Evolutionary conservation across 2,329 filamentous ascomycete genomes (phyloP).

Genomic region (Epichloe baconii): DNA sequence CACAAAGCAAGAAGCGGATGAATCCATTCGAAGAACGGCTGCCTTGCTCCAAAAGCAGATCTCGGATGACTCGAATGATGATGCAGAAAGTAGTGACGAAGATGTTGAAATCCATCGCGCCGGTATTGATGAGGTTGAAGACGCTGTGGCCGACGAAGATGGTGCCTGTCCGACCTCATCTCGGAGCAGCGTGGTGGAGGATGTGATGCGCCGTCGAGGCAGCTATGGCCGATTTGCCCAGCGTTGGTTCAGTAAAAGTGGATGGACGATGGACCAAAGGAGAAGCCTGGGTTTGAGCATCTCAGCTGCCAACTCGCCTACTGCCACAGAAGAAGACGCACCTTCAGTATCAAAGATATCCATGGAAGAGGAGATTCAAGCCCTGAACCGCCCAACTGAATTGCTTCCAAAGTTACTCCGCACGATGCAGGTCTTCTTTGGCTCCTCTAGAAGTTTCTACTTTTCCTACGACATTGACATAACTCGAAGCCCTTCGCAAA

Average conservation of each 20-base stretch:
- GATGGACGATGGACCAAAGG: conserved; percentile 62
- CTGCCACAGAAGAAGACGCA: conserved; percentile 9
- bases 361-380: conserved; percentile 26
- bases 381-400: conserved; percentile 19
- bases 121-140: conserved; percentile 32
- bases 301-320: conserved; percentile 11
- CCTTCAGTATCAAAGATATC: conserved; percentile 17
- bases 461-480: conserved; percentile 94
- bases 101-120: conserved; percentile 22
- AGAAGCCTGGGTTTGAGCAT: conserved; percentile 55
- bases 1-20: conserved; percentile 59
- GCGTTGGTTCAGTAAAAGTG: conserved; percentile 79
- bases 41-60: conserved; percentile 24
- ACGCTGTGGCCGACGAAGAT: conserved; percentile 20
- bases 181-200: conserved; percentile 62
- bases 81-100: conserved; percentile 36
- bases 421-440: conserved; percentile 74
- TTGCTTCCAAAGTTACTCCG: conserved; percentile 75
- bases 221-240: conserved; percentile 82
- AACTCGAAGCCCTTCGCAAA: conserved; percentile 48
- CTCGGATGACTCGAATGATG: conserved; percentile 27
- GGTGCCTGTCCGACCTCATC: conserved; percentile 20
- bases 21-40: conserved; percentile 53
- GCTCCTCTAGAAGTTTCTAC: conserved; percentile 73
- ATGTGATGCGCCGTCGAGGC: conserved; percentile 73